Conservation (phyloP, 2,329 filamentous ascomycete species). For the Parascedosporium putredinis region DNA sequence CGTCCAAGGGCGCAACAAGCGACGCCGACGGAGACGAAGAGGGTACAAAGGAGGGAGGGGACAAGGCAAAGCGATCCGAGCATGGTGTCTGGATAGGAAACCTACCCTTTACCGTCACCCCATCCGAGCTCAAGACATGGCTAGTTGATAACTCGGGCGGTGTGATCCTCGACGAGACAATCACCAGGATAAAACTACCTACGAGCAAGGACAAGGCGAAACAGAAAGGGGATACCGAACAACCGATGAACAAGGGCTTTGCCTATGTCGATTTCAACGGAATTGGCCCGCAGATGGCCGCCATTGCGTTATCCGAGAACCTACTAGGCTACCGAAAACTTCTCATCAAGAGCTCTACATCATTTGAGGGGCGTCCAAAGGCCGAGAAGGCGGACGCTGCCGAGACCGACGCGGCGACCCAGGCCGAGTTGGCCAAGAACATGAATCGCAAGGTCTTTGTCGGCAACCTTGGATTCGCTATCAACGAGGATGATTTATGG, state of each 20-base stretch:
- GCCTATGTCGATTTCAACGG: slow-evolving; percentile 88
- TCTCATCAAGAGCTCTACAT: slow-evolving; percentile 87
- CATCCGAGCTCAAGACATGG: slow-evolving; percentile 66
- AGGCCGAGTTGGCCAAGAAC: slow-evolving; percentile 32
- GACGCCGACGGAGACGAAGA: slow-evolving; percentile 26
- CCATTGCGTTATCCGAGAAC: slow-evolving; percentile 77
- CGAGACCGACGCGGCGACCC: slow-evolving; percentile 15
- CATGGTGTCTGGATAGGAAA: slow-evolving; percentile 96
- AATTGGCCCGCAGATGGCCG: slow-evolving; percentile 59
- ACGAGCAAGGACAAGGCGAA: slow-evolving; percentile 11
- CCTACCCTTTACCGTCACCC: slow-evolving; percentile 71
- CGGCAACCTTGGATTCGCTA: slow-evolving; percentile 76
- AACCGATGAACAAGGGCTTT: slow-evolving; percentile 70
- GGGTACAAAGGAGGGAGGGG: slow-evolving; percentile 27
- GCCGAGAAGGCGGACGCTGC: slow-evolving; percentile 37
- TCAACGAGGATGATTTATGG: slow-evolving; percentile 68
- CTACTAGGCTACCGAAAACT: slow-evolving; percentile 66
- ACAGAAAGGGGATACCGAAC: slow-evolving; percentile 20
- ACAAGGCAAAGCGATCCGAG: slow-evolving; percentile 51
- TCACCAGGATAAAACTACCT: slow-evolving; percentile 79
- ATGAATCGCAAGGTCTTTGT: slow-evolving; percentile 80
- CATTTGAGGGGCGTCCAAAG: slow-evolving; percentile 78
- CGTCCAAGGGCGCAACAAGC: slow-evolving; percentile 29
- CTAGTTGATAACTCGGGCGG: slow-evolving; percentile 62
- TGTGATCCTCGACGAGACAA: slow-evolving; percentile 54